Conservation (phyloP, 2,329 filamentous ascomycete genomes). For the Trichoderma arundinaceum region DNA sequence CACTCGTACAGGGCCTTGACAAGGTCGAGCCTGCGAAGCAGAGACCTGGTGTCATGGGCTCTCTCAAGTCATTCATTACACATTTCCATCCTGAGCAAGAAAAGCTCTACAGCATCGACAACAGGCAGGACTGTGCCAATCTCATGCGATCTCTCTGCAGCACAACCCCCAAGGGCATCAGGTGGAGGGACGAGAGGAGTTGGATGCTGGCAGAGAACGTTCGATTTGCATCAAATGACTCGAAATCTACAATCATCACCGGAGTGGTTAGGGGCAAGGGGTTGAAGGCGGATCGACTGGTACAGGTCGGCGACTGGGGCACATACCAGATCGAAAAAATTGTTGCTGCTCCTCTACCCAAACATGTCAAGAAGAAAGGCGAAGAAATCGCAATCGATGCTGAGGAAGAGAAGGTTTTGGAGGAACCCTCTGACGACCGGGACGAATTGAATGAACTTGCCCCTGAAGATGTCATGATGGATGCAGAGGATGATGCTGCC, state of each 20-base stretch:
- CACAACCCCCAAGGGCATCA: constrained; percentile 88
- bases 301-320: constrained; percentile 93
- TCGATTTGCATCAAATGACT: constrained; percentile 67
- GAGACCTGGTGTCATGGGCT: constrained; percentile 74
- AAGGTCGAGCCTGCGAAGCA: constrained; percentile 80
- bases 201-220: constrained; percentile 93
- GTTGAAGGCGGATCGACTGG: constrained; percentile 85
- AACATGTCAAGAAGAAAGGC: constrained; percentile 63
- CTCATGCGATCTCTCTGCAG: constrained; percentile 90
- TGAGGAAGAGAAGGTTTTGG: constrained; percentile 63
- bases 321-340: constrained; percentile 93
- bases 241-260: constrained; percentile 74
- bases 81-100: constrained; percentile 94
- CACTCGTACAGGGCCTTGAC: constrained; percentile 80
- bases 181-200: constrained; percentile 92
- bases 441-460: constrained; percentile 85
- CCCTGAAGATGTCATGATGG: constrained; percentile 83
- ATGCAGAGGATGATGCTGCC: constrained; percentile 59
- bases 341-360: constrained; percentile 71
- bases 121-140: constrained; percentile 87
- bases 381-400: constrained; percentile 72
- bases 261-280: constrained; percentile 86
- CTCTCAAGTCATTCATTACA: constrained; percentile 88
- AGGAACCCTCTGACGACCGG: constrained; percentile 75
- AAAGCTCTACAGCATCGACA: constrained; percentile 88